Evolutionary conservation across 129 eudicot species (phyloP).

Genomic region (Smallanthus sonchifolius): DNA sequence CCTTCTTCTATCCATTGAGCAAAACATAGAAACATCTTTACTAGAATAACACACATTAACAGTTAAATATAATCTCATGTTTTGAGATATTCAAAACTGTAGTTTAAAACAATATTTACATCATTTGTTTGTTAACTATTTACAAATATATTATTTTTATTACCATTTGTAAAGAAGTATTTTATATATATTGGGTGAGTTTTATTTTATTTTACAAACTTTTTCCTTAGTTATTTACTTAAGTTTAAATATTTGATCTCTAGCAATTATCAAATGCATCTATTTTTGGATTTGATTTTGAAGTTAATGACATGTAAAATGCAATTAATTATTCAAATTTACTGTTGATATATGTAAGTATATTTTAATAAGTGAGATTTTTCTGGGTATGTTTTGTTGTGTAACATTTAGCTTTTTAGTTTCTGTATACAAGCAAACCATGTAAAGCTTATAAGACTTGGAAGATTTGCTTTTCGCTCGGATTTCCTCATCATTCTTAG

Average conservation of each 20-base stretch:
- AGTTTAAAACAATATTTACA: not conserved
- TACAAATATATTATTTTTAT: not conserved
- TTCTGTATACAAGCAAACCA: not conserved
- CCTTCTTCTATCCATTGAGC: constrained; percentile 20
- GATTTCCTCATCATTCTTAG: too few relatives aligned
- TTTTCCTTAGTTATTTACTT: not conserved
- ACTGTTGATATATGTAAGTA: too few relatives aligned
- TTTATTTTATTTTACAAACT: not conserved
- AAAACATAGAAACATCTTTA: constrained; percentile 3
- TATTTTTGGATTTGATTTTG: not conserved
- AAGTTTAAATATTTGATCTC: not conserved
- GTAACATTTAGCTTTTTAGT: too few relatives aligned
- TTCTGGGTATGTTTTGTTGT: not conserved
- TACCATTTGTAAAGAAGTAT: too few relatives aligned
- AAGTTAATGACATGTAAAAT: not conserved
- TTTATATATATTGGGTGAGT: not conserved
- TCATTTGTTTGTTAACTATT: not conserved
- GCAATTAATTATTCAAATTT: not conserved
- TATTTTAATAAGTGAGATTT: too few relatives aligned
- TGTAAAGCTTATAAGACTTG: too few relatives aligned
- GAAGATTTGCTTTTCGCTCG: too few relatives aligned
- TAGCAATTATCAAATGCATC: not conserved
- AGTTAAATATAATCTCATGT: not conserved
- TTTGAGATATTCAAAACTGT: not conserved
- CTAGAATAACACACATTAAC: not conserved